phyloP scores from a whole-genome alignment of 306 rosid species.

The Geum urbanum region DNA sequence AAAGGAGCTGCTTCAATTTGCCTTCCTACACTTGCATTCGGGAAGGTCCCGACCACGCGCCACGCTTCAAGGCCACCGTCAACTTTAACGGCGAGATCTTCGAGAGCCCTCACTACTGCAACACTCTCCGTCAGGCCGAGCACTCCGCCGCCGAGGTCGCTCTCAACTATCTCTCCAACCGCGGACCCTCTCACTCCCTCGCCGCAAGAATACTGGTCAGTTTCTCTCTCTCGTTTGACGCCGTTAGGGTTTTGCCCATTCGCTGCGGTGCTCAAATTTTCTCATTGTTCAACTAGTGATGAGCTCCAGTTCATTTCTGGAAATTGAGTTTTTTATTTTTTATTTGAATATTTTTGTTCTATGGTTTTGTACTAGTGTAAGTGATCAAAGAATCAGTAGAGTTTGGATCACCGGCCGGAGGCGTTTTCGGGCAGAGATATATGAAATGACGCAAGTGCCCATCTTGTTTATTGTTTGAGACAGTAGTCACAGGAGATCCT shows the following conservation, averaged over 20 bases:
- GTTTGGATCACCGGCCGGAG: slow-evolving; percentile 16
- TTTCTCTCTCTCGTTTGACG: slow-evolving; percentile 8
- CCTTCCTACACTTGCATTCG: slow-evolving; percentile 90
- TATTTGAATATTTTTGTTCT: too few species aligned
- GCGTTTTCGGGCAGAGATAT: neutral
- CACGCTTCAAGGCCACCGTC: slow-evolving; percentile 89
- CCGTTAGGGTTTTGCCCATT: slow-evolving; percentile 16
- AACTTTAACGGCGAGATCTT: slow-evolving; percentile 97
- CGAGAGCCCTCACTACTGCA: slow-evolving; percentile 79
- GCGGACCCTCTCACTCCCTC: slow-evolving; percentile 90
- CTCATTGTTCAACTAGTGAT: slow-evolving; percentile 20
- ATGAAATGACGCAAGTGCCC: slow-evolving; percentile 47
- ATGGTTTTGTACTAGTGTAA: slow-evolving; percentile 22
- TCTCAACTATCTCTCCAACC: slow-evolving; percentile 75
- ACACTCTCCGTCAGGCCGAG: slow-evolving; percentile 94
- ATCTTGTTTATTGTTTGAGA: neutral
- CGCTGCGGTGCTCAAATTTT: neutral
- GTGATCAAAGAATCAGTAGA: neutral
- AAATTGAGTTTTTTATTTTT: neutral
- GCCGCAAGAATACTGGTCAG: slow-evolving; percentile 89
- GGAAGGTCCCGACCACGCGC: slow-evolving; percentile 99
- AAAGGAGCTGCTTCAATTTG: slow-evolving; percentile 94
- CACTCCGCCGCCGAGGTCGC: slow-evolving; percentile 99
- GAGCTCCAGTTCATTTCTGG: neutral
- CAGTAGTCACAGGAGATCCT: slow-evolving; percentile 21